phyloP scores from a whole-genome alignment of 1,284 basidiomycete species.

The Tremellales sp. region DNA sequence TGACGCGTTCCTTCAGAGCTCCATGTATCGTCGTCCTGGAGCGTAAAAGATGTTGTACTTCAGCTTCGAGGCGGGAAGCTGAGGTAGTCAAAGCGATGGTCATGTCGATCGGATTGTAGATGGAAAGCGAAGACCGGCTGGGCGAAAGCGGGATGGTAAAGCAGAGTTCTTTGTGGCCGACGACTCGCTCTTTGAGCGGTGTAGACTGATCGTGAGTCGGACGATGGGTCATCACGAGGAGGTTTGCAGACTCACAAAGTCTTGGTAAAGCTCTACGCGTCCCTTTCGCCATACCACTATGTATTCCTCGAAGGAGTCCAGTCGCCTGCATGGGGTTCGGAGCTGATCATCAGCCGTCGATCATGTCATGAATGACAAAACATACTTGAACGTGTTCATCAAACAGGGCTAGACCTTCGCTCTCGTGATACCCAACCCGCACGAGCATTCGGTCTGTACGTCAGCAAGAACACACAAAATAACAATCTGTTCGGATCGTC shows the following conservation, averaged over 20 bases:
- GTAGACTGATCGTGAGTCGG: conserved; percentile 13
- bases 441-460: conserved; percentile 44
- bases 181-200: conserved; percentile 29
- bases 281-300: conserved; percentile 39
- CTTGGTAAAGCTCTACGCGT: conserved; percentile 42
- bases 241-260: conserved; percentile 28
- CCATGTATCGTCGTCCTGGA: conserved; percentile 13
- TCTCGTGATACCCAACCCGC: conserved; percentile 39
- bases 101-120: conserved; percentile 44
- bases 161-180: conserved; percentile 35
- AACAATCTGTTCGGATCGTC: neutral
- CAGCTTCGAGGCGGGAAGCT: conserved; percentile 18
- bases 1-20: conserved; percentile 19
- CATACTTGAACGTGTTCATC: conserved; percentile 37
- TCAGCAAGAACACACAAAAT: conserved; percentile 4
- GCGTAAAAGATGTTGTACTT: conserved; percentile 13
- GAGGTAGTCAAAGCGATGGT: conserved; percentile 37
- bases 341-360: conserved; percentile 23
- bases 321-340: conserved; percentile 33
- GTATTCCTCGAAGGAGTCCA: conserved; percentile 43
- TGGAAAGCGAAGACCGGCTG: conserved; percentile 28
- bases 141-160: conserved; percentile 38
- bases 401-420: conserved; percentile 25
- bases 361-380: conserved; percentile 5
- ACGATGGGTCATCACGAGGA: neutral